A percentile compares a stretch with the other conserved stretches of the same genome.
phyloP scores from a whole-genome alignment of 352 stramenopile genomes.

The Pythium apleroticum region DNA sequence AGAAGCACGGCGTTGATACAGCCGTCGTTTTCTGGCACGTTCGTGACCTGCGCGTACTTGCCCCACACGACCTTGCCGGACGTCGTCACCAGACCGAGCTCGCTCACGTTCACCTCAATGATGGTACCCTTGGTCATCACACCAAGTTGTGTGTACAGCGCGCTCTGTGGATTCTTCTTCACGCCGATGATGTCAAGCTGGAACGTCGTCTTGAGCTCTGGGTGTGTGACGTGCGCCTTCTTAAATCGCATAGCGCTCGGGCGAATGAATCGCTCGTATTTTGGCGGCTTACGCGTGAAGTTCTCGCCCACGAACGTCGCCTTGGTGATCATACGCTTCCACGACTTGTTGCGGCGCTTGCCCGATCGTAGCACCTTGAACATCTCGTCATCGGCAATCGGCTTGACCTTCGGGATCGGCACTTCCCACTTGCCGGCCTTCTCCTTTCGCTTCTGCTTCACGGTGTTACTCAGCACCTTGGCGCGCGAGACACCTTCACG shows the following conservation, averaged over 20 bases:
- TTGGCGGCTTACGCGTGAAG: conserved; percentile 99
- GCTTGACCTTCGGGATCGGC: conserved; percentile 97
- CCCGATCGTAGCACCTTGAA: conserved; percentile 98
- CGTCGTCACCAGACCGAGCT: conserved; percentile 99
- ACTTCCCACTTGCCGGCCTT: conserved; percentile 99
- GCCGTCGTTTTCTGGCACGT: conserved; percentile 99
- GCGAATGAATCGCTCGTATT: conserved; percentile 99
- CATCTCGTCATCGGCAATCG: conserved; percentile 99
- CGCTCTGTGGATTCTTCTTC: conserved; percentile 99
- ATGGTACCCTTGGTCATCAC: conserved; percentile 99
- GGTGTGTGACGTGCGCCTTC: conserved; percentile 99
- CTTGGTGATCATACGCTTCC: conserved; percentile 91
- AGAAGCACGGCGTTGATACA: conserved; percentile 99
- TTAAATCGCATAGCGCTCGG: conserved; percentile 99
- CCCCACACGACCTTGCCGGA: conserved; percentile 99
- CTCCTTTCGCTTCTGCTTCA: conserved; percentile 99
- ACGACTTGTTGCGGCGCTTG: conserved; percentile 94
- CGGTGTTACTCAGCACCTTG: conserved; percentile 99
- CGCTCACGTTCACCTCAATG: conserved; percentile 98
- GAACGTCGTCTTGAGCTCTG: conserved; percentile 99
- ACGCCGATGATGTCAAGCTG: conserved; percentile 99
- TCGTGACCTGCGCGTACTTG: conserved; percentile 99
- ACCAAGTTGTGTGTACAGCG: conserved; percentile 97
- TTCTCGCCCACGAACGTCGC: conserved; percentile 99
- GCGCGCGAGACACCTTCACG: conserved; percentile 97